phyloP scores from a whole-genome alignment of 164 flowering plant genomes.

The Stephania cephalantha region DNA sequence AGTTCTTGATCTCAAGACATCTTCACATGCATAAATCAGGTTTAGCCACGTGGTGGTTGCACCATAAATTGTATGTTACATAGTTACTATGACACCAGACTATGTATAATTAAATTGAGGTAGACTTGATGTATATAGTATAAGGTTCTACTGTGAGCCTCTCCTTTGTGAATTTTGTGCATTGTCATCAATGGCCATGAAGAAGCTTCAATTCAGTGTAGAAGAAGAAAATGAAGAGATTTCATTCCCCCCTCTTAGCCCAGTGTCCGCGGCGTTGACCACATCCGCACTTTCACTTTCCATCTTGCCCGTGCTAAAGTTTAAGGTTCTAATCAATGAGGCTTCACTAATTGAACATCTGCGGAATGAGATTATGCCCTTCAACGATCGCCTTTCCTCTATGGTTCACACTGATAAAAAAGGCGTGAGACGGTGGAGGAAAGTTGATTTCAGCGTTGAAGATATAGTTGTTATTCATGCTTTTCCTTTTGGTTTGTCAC shows the following conservation, averaged over 20 bases:
- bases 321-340: constrained; percentile 7
- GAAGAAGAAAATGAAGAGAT: no score
- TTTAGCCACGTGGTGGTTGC: no score
- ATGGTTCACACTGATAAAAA: constrained; percentile 8
- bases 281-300: constrained; percentile 8
- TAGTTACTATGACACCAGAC: no score
- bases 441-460: constrained; percentile 8
- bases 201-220: no score
- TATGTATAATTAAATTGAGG: no score
- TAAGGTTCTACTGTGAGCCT: no score
- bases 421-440: constrained; percentile 17
- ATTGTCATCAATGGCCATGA: no score
- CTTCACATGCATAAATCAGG: no score
- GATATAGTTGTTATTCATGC: constrained; percentile 12
- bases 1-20: no score
- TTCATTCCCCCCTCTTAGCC: constrained; percentile 13
- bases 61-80: no score
- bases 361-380: background rate
- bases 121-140: no score
- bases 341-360: background rate
- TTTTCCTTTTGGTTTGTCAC: constrained; percentile 12
- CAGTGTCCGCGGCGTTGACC: constrained; percentile 6
- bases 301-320: constrained; percentile 11
- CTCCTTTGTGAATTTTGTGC: no score
- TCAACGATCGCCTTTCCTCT: constrained; percentile 10